These are phyloP conservation scores for Hericium alpestre DNA, from an alignment of 768 basidiomycete species.

Conservation along the genomic window DNA sequence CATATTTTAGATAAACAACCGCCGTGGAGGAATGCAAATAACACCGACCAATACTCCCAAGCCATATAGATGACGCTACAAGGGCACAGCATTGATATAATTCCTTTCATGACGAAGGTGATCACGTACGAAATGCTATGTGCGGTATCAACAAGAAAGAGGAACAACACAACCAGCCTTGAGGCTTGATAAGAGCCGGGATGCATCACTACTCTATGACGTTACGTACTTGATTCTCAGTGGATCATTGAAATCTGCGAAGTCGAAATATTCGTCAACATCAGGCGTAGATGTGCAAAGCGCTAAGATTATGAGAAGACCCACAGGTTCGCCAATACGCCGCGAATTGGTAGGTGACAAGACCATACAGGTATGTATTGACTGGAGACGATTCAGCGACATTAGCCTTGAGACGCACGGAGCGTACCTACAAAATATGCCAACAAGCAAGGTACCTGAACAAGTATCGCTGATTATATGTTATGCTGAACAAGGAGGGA, in stretches of 20 bases:
- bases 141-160: background rate
- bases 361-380: conserved; percentile 25
- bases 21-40: background rate
- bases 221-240: background rate
- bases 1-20: background rate
- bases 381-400: conserved; percentile 2
- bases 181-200: background rate
- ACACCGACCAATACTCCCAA: background rate
- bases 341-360: conserved; percentile 33
- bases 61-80: background rate
- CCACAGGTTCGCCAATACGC: conserved; percentile 22
- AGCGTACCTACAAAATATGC: background rate
- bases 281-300: no score
- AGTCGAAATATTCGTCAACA: background rate
- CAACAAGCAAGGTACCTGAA: background rate
- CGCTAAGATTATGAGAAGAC: background rate
- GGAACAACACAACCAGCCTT: background rate
- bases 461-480: background rate
- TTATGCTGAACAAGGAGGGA: background rate
- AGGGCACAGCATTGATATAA: background rate
- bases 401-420: background rate
- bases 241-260: background rate
- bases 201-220: no score
- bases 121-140: background rate
- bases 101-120: background rate